A percentile compares a stretch with the other conserved stretches of the same genome.
These are phyloP conservation scores for Periconia sp. DNA, from an alignment of 2,329 filamentous ascomycete genomes.

Conservation along the genomic window DNA sequence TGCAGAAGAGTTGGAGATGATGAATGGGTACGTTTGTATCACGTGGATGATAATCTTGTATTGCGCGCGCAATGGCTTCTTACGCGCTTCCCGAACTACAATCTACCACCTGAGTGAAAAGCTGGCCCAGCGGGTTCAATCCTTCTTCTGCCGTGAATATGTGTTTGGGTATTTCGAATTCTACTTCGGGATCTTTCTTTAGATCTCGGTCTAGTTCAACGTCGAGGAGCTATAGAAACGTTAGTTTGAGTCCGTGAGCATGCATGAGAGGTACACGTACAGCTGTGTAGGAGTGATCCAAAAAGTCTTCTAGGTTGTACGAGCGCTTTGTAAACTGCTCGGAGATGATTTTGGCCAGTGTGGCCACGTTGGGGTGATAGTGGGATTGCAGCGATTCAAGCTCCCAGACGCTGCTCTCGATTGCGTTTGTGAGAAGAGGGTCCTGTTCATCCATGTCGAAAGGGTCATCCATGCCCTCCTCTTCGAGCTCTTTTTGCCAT, in stretches of 20 bases:
- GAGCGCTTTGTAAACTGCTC: constrained; percentile 96
- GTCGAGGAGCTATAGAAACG: constrained; percentile 69
- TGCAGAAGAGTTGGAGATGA: too few species aligned
- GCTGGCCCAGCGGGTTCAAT: constrained; percentile 30
- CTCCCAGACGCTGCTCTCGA: constrained; percentile 95
- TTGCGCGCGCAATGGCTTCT: too few species aligned
- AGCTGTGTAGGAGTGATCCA: constrained; percentile 88
- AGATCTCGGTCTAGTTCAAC: constrained; percentile 80
- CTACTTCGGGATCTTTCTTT: constrained; percentile 84
- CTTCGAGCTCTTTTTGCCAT: constrained; percentile 61
- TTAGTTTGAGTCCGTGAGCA: neutral
- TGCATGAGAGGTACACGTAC: constrained; percentile 56
- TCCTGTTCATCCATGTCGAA: constrained; percentile 76
- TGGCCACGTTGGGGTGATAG: constrained; percentile 96
- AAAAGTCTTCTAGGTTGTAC: constrained; percentile 95
- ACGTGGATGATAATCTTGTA: neutral
- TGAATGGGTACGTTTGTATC: neutral
- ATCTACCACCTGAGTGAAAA: constrained; percentile 32
- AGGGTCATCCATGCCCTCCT: constrained; percentile 68
- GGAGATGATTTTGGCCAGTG: constrained; percentile 87
- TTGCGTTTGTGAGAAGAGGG: constrained; percentile 81
- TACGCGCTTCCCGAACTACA: too few species aligned
- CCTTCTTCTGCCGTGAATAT: constrained; percentile 61
- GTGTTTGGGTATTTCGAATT: constrained; percentile 89
- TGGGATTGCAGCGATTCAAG: constrained; percentile 87